A percentile compares a stretch with the other conserved stretches of the same genome.
Conservation (phyloP, 306 rosid species). For the Psophocarpus tetragonolobus region DNA sequence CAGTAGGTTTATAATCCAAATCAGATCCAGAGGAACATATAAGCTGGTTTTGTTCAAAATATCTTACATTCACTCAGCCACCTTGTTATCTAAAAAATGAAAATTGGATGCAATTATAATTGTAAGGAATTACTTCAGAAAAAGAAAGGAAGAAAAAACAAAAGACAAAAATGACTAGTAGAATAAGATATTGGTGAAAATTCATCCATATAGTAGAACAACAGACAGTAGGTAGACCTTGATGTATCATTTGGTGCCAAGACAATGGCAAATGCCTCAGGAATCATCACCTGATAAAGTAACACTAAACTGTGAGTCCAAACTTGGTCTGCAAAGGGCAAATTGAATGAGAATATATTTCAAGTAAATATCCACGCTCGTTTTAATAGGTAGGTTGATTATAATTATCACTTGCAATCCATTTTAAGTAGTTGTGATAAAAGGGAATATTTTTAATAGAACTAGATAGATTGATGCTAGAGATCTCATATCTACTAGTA, state of each 20-base stretch:
- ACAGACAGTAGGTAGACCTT: slow-evolving; percentile 47
- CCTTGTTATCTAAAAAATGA: not conserved
- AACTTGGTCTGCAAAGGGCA: not conserved
- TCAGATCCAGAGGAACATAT: not conserved
- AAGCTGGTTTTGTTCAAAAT: slow-evolving; percentile 17
- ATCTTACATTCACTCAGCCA: not conserved
- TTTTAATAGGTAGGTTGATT: slow-evolving; percentile 9
- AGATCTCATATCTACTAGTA: too few relatives aligned
- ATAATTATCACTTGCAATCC: not conserved
- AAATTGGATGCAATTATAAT: not conserved
- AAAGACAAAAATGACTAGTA: not conserved
- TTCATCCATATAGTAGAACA: not conserved
- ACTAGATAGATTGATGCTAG: not conserved
- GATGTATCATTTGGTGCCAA: slow-evolving; percentile 76
- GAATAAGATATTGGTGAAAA: slow-evolving; percentile 13
- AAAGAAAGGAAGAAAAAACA: not conserved
- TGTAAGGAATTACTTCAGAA: not conserved
- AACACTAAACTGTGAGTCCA: slow-evolving; percentile 25
- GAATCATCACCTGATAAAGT: slow-evolving; percentile 63
- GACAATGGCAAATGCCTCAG: slow-evolving; percentile 87
- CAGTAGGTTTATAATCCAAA: not conserved
- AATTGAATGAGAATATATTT: slow-evolving; percentile 1
- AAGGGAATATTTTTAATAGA: not conserved
- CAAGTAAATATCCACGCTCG: slow-evolving; percentile 1
- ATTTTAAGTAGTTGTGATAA: not conserved